Percentiles rank a stretch among this genome's conserved stretches.
phyloP scores from a whole-genome alignment of 805 yeast species.

The Candida maesae region DNA sequence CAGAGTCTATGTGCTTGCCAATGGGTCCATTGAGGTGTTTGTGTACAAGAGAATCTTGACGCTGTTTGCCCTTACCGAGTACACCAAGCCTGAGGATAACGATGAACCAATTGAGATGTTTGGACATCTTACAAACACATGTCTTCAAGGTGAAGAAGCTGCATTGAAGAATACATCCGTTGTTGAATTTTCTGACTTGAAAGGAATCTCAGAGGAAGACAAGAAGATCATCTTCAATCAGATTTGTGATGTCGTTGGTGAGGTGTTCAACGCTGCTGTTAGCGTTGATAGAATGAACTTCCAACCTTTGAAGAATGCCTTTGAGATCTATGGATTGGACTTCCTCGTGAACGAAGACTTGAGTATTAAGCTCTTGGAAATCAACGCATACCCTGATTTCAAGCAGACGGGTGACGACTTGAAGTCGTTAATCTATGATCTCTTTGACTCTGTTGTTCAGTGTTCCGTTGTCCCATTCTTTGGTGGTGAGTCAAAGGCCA shows the following conservation, averaged over 20 bases:
- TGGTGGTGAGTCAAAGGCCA: slow-evolving; percentile 10
- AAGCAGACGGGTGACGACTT: slow-evolving; percentile 87
- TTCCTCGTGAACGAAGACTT: slow-evolving; percentile 62
- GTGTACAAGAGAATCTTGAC: slow-evolving; percentile 81
- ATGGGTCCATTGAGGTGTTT: slow-evolving; percentile 70
- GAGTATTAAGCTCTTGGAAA: slow-evolving; percentile 67
- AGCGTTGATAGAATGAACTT: slow-evolving; percentile 81
- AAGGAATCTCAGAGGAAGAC: slow-evolving; percentile 35
- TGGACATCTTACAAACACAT: slow-evolving; percentile 92
- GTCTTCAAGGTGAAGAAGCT: slow-evolving; percentile 61
- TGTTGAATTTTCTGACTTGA: slow-evolving; percentile 57
- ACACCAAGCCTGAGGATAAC: slow-evolving; percentile 31
- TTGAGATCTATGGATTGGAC: slow-evolving; percentile 88
- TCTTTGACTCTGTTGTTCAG: slow-evolving; percentile 56
- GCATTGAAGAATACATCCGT: slow-evolving; percentile 44
- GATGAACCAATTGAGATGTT: slow-evolving; percentile 36
- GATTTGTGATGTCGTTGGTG: slow-evolving; percentile 60
- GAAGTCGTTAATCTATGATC: slow-evolving; percentile 57
- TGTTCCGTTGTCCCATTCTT: slow-evolving; percentile 49
- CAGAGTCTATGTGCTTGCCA: slow-evolving; percentile 75
- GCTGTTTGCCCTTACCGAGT: slow-evolving; percentile 65
- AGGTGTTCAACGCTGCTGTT: slow-evolving; percentile 76
- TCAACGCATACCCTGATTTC: slow-evolving; percentile 94
- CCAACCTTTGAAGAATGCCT: slow-evolving; percentile 73
- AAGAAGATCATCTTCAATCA: slow-evolving; percentile 45